phyloP scores from a whole-genome alignment of 2,329 filamentous ascomycete genomes.

The Penicillium crustosum region DNA sequence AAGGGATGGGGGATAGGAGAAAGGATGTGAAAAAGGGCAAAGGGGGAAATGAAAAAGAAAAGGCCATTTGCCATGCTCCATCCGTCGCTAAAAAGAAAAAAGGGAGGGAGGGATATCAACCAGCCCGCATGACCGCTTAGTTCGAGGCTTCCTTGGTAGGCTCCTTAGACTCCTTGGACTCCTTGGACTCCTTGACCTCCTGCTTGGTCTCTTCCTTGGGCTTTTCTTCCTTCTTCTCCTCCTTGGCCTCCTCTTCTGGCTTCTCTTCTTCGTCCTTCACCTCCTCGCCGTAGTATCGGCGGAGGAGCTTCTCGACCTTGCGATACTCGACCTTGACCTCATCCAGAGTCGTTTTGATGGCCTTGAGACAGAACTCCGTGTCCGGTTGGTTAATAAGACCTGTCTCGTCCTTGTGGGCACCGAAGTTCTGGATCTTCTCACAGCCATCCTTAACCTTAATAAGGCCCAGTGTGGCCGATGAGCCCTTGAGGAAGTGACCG shows the following conservation, averaged over 20 bases:
- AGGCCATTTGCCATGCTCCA: constrained; percentile 30
- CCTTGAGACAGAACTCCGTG: constrained; percentile 65
- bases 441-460: constrained; percentile 89
- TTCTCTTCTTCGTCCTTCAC: constrained; percentile 16
- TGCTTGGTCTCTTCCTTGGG: constrained; percentile 14
- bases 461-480: constrained; percentile 88
- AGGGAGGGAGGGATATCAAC: constrained; percentile 17
- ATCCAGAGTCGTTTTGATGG: constrained; percentile 68
- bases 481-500: constrained; percentile 96
- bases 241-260: constrained; percentile 8
- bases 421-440: constrained; percentile 94
- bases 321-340: constrained; percentile 74
- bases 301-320: constrained; percentile 69
- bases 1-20: not conserved
- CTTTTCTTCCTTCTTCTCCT: constrained; percentile 4
- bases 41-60: constrained; percentile 21
- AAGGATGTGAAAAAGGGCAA: constrained; percentile 9
- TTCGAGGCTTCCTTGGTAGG: constrained; percentile 10
- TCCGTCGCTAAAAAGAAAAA: constrained; percentile 27
- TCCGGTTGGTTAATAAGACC: constrained; percentile 67
- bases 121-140: constrained; percentile 7
- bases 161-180: constrained; percentile 5
- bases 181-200: constrained; percentile 8
- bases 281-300: constrained; percentile 64
- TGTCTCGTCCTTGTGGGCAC: constrained; percentile 75